phyloP scores from a whole-genome alignment of 106 monocot species.

The Acorus gramineus region DNA sequence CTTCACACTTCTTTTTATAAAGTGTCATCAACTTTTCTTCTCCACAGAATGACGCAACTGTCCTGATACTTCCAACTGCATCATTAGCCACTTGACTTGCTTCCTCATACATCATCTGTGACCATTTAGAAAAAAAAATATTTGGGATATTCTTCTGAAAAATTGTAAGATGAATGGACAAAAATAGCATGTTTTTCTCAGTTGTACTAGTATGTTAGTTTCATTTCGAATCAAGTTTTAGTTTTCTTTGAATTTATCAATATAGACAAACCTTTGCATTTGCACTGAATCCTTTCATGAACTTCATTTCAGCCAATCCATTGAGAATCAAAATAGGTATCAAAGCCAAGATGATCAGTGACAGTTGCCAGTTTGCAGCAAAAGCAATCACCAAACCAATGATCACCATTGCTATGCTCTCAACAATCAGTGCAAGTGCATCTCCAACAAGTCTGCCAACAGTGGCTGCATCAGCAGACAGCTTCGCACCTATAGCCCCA shows the following conservation, averaged over 20 bases:
- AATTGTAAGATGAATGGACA: too few species aligned
- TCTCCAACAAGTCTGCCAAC: slow-evolving; percentile 55
- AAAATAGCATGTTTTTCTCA: too few species aligned
- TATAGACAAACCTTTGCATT: slow-evolving; percentile 37
- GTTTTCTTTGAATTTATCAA: too few species aligned
- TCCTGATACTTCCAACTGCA: slow-evolving; percentile 57
- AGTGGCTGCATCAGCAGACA: slow-evolving; percentile 48
- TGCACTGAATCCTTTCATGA: slow-evolving; percentile 41
- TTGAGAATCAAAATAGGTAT: slow-evolving; percentile 42
- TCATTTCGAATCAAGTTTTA: too few species aligned
- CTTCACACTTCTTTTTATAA: slow-evolving; percentile 58
- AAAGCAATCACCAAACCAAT: slow-evolving; percentile 45
- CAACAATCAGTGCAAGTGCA: slow-evolving; percentile 39
- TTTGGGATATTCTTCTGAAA: too few species aligned
- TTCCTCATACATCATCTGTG: slow-evolving; percentile 63
- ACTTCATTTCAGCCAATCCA: slow-evolving; percentile 40
- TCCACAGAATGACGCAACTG: slow-evolving; percentile 52
- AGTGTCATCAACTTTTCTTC: slow-evolving; percentile 56
- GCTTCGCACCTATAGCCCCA: slow-evolving; percentile 49
- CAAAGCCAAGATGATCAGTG: slow-evolving; percentile 44
- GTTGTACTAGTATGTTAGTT: too few species aligned
- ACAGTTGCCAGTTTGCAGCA: slow-evolving; percentile 40
- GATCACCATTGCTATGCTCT: slow-evolving; percentile 37
- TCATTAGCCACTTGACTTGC: slow-evolving; percentile 64
- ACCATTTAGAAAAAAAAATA: not conserved